Evolutionary conservation across 2,329 filamentous ascomycete species (phyloP).

Genomic region (Emericellopsis atlantica): DNA sequence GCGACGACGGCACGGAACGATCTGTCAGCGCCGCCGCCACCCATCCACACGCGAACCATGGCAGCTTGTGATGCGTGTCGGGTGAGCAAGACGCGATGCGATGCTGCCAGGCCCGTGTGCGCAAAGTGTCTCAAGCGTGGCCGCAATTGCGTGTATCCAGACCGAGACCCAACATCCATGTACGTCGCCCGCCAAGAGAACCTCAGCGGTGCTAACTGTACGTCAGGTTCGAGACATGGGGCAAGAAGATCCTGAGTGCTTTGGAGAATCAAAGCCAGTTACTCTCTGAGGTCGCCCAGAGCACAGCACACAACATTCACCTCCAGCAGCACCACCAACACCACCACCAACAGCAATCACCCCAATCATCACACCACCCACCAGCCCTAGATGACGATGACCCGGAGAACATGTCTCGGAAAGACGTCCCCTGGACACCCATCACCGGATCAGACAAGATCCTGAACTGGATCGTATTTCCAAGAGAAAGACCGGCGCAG

Average conservation of each 20-base stretch:
- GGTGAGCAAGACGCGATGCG: slow-evolving; percentile 7
- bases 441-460: slow-evolving; percentile 6
- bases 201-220: neutral
- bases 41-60: slow-evolving; percentile 4
- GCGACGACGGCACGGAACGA: no score
- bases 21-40: neutral
- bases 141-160: slow-evolving; percentile 5
- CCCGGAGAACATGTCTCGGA: slow-evolving; percentile 5
- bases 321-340: slow-evolving; percentile 1
- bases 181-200: neutral
- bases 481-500: slow-evolving; percentile 2
- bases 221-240: slow-evolving; percentile 6
- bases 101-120: slow-evolving; percentile 5
- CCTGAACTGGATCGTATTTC: slow-evolving; percentile 6
- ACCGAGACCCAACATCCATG: slow-evolving; percentile 7
- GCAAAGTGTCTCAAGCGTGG: slow-evolving; percentile 6
- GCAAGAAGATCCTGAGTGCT: slow-evolving; percentile 5
- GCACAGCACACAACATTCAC: neutral
- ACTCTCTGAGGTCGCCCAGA: slow-evolving; percentile 3
- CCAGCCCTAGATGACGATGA: slow-evolving; percentile 4
- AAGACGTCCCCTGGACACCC: slow-evolving; percentile 5
- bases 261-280: slow-evolving; percentile 6
- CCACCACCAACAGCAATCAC: slow-evolving; percentile 1
- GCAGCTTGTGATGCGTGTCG: slow-evolving; percentile 6
- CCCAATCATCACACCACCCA: neutral